Conservation (phyloP, 306 rosid genomes). For the Ceratonia siliqua region DNA sequence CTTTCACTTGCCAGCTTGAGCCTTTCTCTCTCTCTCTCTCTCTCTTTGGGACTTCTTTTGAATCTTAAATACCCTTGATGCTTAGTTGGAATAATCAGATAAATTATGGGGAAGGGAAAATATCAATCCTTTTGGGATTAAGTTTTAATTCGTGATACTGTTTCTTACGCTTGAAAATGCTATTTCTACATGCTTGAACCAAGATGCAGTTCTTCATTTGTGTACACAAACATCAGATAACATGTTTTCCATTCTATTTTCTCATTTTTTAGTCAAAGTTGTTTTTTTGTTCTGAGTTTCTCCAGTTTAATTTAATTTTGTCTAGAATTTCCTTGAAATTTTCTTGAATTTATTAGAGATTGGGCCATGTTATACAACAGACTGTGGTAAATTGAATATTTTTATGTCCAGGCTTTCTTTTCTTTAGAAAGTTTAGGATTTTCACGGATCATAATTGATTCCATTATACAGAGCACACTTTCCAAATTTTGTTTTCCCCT, state of each 20-base stretch:
- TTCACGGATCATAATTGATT: neutral
- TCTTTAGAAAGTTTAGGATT: neutral
- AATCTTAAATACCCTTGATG: neutral
- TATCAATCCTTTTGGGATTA: neutral
- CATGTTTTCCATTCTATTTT: neutral
- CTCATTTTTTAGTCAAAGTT: neutral
- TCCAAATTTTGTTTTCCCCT: neutral
- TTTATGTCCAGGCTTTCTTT: neutral
- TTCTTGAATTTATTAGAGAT: neutral
- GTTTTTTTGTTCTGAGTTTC: neutral
- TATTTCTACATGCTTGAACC: neutral
- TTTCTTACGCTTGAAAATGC: neutral
- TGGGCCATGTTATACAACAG: neutral
- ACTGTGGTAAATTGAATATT: neutral
- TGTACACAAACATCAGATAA: neutral
- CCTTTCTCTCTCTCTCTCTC: neutral
- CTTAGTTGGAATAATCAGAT: conserved; percentile 1
- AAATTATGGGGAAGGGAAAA: neutral
- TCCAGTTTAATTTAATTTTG: neutral
- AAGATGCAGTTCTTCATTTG: neutral
- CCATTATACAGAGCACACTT: neutral
- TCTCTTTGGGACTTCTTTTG: conserved; percentile 6
- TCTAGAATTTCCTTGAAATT: too few relatives aligned
- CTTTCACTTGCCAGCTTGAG: neutral
- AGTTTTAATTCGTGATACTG: neutral